phyloP scores from a whole-genome alignment of 1,284 basidiomycete species.

The Trametes polyzona region DNA sequence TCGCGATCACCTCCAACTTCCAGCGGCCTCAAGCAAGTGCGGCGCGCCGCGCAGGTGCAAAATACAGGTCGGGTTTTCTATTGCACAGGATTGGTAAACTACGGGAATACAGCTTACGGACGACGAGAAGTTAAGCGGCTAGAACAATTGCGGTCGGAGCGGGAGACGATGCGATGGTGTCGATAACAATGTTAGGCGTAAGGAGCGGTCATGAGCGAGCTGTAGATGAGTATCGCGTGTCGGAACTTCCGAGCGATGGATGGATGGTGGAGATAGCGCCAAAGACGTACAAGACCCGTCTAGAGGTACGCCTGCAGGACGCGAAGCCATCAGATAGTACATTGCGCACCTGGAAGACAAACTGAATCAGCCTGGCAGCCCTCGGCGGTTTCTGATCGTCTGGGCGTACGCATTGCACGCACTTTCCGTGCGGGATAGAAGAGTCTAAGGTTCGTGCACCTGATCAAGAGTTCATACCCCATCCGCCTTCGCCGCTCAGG shows the following conservation, averaged over 20 bases:
- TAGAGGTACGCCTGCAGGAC: constrained; percentile 18
- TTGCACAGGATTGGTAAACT: constrained; percentile 21
- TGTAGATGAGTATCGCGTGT: constrained; percentile 28
- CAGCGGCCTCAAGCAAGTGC: neutral
- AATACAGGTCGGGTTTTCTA: constrained; percentile 21
- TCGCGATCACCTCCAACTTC: neutral
- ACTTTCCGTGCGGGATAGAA: constrained; percentile 25
- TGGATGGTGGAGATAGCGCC: constrained; percentile 22
- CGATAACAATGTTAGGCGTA: constrained; percentile 25
- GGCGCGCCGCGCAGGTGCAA: neutral
- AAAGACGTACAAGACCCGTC: constrained; percentile 17
- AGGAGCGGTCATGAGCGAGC: constrained; percentile 19
- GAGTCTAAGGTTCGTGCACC: constrained; percentile 1
- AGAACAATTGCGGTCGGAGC: constrained; percentile 16
- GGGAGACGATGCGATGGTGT: constrained; percentile 22
- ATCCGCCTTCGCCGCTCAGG: constrained; percentile 70
- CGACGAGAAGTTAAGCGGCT: constrained; percentile 13
- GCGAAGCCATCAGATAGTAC: constrained; percentile 35
- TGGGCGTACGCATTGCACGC: constrained; percentile 23
- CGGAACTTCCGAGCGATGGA: constrained; percentile 17
- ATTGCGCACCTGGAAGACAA: constrained; percentile 24
- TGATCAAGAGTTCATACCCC: constrained; percentile 44
- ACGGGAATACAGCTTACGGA: constrained; percentile 27
- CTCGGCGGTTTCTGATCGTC: constrained; percentile 22
- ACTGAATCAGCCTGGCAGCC: constrained; percentile 17